Evolutionary conservation across 192 early-diverging fungal genomes (phyloP).

Genomic region (Podila epigama): DNA sequence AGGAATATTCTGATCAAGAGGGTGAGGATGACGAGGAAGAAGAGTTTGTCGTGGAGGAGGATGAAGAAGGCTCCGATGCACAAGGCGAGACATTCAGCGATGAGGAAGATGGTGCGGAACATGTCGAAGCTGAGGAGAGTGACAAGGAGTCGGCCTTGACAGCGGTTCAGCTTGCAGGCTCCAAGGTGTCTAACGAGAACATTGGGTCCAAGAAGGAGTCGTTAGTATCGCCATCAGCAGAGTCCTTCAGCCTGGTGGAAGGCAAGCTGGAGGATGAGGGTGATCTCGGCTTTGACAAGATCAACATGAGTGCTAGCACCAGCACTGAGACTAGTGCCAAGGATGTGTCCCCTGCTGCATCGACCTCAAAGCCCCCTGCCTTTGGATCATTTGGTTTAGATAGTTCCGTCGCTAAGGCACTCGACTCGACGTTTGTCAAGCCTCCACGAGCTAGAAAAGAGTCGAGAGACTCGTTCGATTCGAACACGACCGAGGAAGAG

Average conservation of each 20-base stretch:
- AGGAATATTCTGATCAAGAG: background rate
- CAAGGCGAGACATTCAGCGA: conserved; percentile 1
- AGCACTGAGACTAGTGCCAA: background rate
- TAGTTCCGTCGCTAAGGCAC: conserved; percentile 1
- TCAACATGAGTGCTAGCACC: conserved; percentile 3
- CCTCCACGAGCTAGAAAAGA: conserved; percentile 20
- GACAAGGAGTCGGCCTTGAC: conserved; percentile 47
- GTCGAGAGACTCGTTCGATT: conserved; percentile 37
- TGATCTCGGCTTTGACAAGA: conserved; percentile 15
- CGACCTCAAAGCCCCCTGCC: background rate
- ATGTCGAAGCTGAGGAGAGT: conserved; percentile 13
- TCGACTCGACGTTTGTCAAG: conserved; percentile 36
- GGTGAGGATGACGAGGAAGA: background rate
- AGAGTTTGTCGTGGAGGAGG: conserved; percentile 5
- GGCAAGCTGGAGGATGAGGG: conserved; percentile 7
- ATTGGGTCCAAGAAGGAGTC: background rate
- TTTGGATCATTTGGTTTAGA: conserved; percentile 3
- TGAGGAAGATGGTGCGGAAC: background rate
- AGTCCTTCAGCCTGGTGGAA: conserved; percentile 29
- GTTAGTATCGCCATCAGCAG: background rate
- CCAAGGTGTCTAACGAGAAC: background rate
- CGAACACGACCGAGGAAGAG: conserved; percentile 40
- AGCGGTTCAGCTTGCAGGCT: conserved; percentile 3
- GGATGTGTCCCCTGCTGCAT: background rate
- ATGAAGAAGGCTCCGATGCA: background rate